Evolutionary conservation across 805 yeast genomes (phyloP).

Genomic region (Starmerella ratchasimensis): DNA sequence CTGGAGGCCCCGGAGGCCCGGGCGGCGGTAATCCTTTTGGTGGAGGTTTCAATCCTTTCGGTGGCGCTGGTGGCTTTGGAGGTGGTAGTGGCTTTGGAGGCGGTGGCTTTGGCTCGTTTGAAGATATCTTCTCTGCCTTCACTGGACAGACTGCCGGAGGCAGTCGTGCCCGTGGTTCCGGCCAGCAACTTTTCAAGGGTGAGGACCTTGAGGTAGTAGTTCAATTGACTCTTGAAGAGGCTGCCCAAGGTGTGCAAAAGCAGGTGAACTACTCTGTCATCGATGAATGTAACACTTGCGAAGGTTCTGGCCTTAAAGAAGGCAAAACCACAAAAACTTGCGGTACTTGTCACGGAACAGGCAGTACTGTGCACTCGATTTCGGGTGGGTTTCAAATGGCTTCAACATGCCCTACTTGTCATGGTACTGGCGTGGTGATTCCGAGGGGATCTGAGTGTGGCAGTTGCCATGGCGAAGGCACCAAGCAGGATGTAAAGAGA

Average conservation of each 20-base stretch:
- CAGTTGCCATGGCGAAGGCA: slow-evolving; percentile 85
- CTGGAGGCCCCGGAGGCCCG: slow-evolving; percentile 29
- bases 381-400: slow-evolving; percentile 96
- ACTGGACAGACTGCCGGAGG: slow-evolving; percentile 30
- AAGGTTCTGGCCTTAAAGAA: slow-evolving; percentile 71
- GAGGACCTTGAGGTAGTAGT: slow-evolving; percentile 74
- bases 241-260: slow-evolving; percentile 63
- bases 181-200: slow-evolving; percentile 70
- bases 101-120: slow-evolving; percentile 34
- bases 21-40: slow-evolving; percentile 31
- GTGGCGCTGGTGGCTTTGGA: slow-evolving; percentile 25
- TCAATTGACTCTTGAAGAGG: slow-evolving; percentile 67
- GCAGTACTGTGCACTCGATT: slow-evolving; percentile 69
- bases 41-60: slow-evolving; percentile 31
- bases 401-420: slow-evolving; percentile 76
- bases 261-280: slow-evolving; percentile 58
- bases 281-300: slow-evolving; percentile 65
- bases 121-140: slow-evolving; percentile 50
- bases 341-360: slow-evolving; percentile 81
- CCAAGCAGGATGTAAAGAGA: slow-evolving; percentile 47
- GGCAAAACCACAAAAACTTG: slow-evolving; percentile 70
- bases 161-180: slow-evolving; percentile 26
- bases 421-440: slow-evolving; percentile 74
- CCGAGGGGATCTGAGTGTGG: slow-evolving; percentile 56
- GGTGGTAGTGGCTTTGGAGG: slow-evolving; percentile 31